These are phyloP conservation scores for Pogostemon cablin DNA, from an alignment of 257 asterid genomes.

Conservation along the genomic window DNA sequence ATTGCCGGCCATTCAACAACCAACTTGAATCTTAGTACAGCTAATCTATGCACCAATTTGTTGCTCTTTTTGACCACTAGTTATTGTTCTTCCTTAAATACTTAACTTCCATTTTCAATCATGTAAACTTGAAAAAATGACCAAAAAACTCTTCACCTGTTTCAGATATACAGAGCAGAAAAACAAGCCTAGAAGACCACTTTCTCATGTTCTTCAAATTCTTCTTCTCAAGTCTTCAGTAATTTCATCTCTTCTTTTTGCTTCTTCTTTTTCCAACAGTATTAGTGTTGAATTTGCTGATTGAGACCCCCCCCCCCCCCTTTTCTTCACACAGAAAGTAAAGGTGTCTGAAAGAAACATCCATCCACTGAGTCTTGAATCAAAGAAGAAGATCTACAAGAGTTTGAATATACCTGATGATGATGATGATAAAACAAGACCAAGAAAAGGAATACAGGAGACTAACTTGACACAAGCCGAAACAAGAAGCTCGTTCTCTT, in stretches of 20 bases:
- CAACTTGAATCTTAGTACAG: neutral
- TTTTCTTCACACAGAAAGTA: constrained; percentile 6
- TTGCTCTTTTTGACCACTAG: constrained; percentile 19
- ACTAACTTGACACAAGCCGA: neutral
- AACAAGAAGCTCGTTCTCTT: neutral
- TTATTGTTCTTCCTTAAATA: constrained; percentile 12
- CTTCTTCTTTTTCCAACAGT: neutral
- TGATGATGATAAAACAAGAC: neutral
- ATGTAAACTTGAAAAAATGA: constrained; percentile 7
- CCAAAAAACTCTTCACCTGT: constrained; percentile 30
- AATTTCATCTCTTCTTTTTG: neutral
- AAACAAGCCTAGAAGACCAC: constrained; percentile 19
- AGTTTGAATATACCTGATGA: constrained; percentile 14
- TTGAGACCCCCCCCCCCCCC: neutral
- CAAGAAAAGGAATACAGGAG: constrained; percentile 12
- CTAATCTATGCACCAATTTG: constrained; percentile 29
- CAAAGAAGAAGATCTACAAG: constrained; percentile 24
- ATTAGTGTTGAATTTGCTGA: constrained; percentile 10
- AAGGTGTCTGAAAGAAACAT: constrained; percentile 28
- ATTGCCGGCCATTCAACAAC: constrained; percentile 35
- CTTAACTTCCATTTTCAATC: constrained; percentile 22
- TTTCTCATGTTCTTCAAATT: constrained; percentile 26
- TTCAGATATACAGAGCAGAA: neutral
- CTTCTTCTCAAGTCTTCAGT: constrained; percentile 30
- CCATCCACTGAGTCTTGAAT: constrained; percentile 25